These are phyloP conservation scores for Pseudocercospora fuligena DNA, from an alignment of 2,329 filamentous ascomycete genomes.

Conservation along the genomic window DNA sequence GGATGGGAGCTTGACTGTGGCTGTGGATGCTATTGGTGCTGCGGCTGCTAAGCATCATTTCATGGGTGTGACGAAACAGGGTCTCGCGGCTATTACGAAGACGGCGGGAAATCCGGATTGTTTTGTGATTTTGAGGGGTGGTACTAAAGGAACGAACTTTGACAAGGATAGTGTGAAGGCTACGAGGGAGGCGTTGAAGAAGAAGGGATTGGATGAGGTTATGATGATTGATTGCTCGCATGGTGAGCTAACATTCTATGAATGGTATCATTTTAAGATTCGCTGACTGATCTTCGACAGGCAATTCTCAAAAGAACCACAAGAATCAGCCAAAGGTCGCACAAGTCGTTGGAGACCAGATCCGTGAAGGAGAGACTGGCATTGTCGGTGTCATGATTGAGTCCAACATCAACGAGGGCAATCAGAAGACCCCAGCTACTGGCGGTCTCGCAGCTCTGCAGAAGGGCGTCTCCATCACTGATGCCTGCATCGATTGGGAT, in stretches of 20 bases:
- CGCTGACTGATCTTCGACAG: constrained; percentile 47
- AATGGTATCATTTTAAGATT: not conserved
- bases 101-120: constrained; percentile 95
- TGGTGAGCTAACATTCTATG: constrained; percentile 60
- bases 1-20: constrained; percentile 86
- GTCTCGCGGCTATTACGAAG: constrained; percentile 89
- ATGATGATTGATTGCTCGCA: constrained; percentile 99
- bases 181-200: constrained; percentile 76
- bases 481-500: constrained; percentile 96
- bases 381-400: constrained; percentile 99
- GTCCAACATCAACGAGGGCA: constrained; percentile 89
- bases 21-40: constrained; percentile 89
- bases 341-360: constrained; percentile 78
- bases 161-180: constrained; percentile 81
- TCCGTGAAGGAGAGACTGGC: constrained; percentile 81
- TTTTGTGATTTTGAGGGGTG: constrained; percentile 93
- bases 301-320: constrained; percentile 97
- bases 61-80: constrained; percentile 98
- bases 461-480: constrained; percentile 92
- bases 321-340: constrained; percentile 96
- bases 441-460: constrained; percentile 79
- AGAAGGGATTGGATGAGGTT: constrained; percentile 83
- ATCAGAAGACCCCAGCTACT: constrained; percentile 72
- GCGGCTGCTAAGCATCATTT: constrained; percentile 91
- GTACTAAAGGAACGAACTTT: constrained; percentile 90